A percentile compares a stretch with the other conserved stretches of the same genome.
These are phyloP conservation scores for Clonostachys byssicola DNA, from an alignment of 2,329 filamentous ascomycete species.

Conservation along the genomic window DNA sequence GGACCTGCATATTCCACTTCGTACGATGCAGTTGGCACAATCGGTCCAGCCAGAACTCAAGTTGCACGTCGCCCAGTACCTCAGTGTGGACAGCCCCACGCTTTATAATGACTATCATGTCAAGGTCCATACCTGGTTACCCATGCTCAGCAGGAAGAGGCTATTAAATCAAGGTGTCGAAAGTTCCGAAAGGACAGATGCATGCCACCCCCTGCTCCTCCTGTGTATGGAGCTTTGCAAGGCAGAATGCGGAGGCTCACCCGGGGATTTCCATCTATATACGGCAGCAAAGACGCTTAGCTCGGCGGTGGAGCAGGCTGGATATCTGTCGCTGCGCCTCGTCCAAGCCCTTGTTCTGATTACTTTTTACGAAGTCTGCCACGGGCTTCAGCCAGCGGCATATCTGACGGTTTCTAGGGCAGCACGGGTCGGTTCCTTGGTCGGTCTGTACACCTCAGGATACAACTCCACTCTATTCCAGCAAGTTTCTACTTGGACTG, in stretches of 20 bases:
- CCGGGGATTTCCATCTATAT: conserved; percentile 4
- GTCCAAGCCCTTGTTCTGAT: conserved; percentile 8
- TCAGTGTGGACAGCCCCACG: neutral
- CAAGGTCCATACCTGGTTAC: conserved; percentile 7
- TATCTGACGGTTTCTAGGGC: conserved; percentile 10
- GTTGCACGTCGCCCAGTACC: neutral
- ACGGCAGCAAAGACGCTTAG: conserved; percentile 4
- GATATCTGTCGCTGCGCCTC: conserved; percentile 7
- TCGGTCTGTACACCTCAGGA: conserved; percentile 7
- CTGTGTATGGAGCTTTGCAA: conserved; percentile 10
- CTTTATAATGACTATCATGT: conserved; percentile 5
- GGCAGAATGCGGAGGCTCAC: neutral
- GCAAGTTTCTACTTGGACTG: conserved; percentile 7
- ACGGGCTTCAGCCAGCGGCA: conserved; percentile 11
- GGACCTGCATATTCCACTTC: conserved; percentile 3
- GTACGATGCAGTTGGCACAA: neutral
- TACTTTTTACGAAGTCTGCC: conserved; percentile 6
- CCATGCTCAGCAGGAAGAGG: conserved; percentile 10
- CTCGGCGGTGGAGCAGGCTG: conserved; percentile 5
- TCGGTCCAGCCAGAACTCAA: neutral
- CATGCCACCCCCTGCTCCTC: conserved; percentile 6
- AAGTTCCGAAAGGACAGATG: neutral
- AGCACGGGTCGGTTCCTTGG: conserved; percentile 3
- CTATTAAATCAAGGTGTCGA: conserved; percentile 2
- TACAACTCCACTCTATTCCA: conserved; percentile 5